Evolutionary conservation across 208 protist genomes (phyloP).

Genomic region (Angomonas ambiguus): DNA sequence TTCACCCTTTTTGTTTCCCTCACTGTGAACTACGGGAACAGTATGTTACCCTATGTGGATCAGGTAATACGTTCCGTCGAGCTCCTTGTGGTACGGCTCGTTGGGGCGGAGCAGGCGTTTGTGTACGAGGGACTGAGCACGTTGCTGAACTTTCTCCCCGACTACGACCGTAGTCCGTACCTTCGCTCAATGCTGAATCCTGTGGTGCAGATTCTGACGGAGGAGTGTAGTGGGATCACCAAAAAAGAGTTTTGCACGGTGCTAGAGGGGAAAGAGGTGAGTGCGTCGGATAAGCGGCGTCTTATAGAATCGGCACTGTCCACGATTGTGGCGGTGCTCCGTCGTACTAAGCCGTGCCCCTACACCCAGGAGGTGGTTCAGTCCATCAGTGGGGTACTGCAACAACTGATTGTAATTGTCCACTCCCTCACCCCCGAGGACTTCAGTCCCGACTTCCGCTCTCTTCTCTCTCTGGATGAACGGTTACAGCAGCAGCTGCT

Average conservation of each 20-base stretch:
- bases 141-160: slow-evolving; percentile 38
- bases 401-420: slow-evolving; percentile 15
- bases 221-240: slow-evolving; percentile 18
- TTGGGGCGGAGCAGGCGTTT: slow-evolving; percentile 34
- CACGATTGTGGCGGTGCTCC: slow-evolving; percentile 58
- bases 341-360: slow-evolving; percentile 43
- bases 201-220: slow-evolving; percentile 35
- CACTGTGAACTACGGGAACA: slow-evolving; percentile 22
- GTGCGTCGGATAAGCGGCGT: slow-evolving; percentile 23
- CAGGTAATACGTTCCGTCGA: slow-evolving; percentile 34
- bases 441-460: slow-evolving; percentile 35
- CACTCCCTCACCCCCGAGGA: slow-evolving; percentile 43
- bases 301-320: slow-evolving; percentile 37
- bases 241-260: slow-evolving; percentile 60
- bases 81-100: slow-evolving; percentile 34
- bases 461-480: slow-evolving; percentile 32
- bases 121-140: slow-evolving; percentile 70
- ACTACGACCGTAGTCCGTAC: slow-evolving; percentile 35
- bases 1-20: slow-evolving; percentile 55
- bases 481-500: slow-evolving; percentile 19
- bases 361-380: slow-evolving; percentile 39
- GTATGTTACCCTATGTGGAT: slow-evolving; percentile 17
- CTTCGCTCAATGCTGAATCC: slow-evolving; percentile 57
- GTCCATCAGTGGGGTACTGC: slow-evolving; percentile 33
- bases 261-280: slow-evolving; percentile 20